phyloP scores from a whole-genome alignment of 1,139 yeast genomes.

The Saccharomyces hybrid region DNA sequence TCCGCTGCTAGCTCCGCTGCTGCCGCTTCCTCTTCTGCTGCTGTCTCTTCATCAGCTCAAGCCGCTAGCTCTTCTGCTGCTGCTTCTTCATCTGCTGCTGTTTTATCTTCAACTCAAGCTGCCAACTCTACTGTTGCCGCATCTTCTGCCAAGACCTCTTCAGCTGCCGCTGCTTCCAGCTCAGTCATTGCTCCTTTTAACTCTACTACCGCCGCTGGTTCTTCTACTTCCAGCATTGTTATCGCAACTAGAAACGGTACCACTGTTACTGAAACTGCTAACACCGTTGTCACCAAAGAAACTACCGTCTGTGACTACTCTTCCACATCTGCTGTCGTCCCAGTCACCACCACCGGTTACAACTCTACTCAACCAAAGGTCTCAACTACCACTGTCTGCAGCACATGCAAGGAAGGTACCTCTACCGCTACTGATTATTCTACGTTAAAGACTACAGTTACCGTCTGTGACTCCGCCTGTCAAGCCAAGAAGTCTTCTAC shows the following conservation, averaged over 20 bases:
- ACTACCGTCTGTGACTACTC: constrained; percentile 1
- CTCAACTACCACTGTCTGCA: background rate
- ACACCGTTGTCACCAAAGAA: background rate
- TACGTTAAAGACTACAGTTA: background rate
- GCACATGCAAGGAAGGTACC: background rate
- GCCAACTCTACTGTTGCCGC: constrained; percentile 15
- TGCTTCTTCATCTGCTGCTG: constrained; percentile 15
- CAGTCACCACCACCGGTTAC: background rate
- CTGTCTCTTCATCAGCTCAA: constrained; percentile 19
- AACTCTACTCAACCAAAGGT: background rate
- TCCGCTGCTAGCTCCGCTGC: background rate
- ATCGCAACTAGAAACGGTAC: background rate
- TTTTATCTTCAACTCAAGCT: constrained; percentile 19
- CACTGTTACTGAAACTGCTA: background rate
- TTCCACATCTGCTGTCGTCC: background rate
- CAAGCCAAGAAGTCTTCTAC: background rate
- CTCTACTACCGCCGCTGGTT: background rate
- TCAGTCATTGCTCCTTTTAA: background rate
- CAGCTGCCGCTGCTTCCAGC: background rate
- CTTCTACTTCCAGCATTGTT: constrained; percentile 1
- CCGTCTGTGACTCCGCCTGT: constrained; percentile 1
- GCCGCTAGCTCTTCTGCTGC: constrained; percentile 2
- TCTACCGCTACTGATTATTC: background rate
- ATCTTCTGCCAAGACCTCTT: constrained; percentile 2
- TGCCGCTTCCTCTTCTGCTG: background rate